These are phyloP conservation scores for Talaromyces sp. DNA, from an alignment of 2,329 filamentous ascomycete species.

Conservation along the genomic window DNA sequence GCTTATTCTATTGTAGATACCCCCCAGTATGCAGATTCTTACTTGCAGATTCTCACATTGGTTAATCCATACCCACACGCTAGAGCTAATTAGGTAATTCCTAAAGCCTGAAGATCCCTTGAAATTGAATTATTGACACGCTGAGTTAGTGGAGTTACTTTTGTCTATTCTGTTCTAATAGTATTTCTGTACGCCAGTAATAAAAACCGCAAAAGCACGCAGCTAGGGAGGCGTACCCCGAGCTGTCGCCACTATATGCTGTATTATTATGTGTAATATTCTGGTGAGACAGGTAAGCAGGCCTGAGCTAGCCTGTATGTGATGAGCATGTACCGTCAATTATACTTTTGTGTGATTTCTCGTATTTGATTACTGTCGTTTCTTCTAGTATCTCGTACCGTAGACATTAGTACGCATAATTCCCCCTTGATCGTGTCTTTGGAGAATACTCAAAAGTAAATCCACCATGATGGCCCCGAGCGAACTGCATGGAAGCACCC, in stretches of 20 bases:
- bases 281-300: neutral
- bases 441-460: neutral
- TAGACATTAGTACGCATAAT: neutral
- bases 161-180: neutral
- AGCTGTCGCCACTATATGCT: neutral
- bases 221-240: neutral
- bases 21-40: neutral
- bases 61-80: neutral
- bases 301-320: neutral
- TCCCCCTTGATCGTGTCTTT: neutral
- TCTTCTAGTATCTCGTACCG: neutral
- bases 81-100: neutral
- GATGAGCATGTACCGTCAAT: neutral
- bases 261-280: neutral
- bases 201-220: neutral
- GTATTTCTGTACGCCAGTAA: neutral
- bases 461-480: slow-evolving; percentile 1
- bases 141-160: neutral
- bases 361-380: neutral
- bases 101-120: neutral
- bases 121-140: neutral
- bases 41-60: neutral
- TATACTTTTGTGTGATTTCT: neutral
- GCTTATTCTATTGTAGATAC: neutral
- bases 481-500: neutral